A percentile compares a stretch with the other conserved stretches of the same genome.
phyloP scores from a whole-genome alignment of 768 basidiomycete species.

The Kwoniella sp. region DNA sequence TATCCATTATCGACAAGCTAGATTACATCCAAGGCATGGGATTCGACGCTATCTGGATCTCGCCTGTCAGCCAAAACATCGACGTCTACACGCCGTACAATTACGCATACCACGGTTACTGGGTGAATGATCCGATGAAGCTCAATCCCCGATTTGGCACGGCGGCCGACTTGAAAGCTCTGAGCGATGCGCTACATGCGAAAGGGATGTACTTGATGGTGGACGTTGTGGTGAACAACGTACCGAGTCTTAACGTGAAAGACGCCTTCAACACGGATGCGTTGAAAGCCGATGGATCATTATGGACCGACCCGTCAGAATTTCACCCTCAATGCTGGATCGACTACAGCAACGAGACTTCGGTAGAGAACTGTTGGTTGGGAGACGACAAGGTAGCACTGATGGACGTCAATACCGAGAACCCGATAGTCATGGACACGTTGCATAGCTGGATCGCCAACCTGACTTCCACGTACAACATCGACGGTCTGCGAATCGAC shows the following conservation, averaged over 20 bases:
- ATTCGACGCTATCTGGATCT: conserved; percentile 61
- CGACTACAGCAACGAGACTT: conserved; percentile 64
- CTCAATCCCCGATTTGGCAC: conserved; percentile 77
- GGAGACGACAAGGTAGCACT: conserved; percentile 74
- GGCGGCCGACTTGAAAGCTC: conserved; percentile 69
- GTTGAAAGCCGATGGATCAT: conserved; percentile 33
- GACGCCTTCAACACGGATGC: conserved; percentile 40
- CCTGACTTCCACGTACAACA: conserved; percentile 69
- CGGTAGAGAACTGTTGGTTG: conserved; percentile 64
- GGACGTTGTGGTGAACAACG: conserved; percentile 80
- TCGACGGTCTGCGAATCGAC: conserved; percentile 87
- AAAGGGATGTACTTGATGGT: conserved; percentile 84
- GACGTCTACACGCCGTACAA: conserved; percentile 71
- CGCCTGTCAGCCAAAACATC: conserved; percentile 60
- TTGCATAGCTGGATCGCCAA: conserved; percentile 71
- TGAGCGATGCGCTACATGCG: conserved; percentile 70
- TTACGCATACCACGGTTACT: conserved; percentile 74
- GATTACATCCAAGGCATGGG: conserved; percentile 83
- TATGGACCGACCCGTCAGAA: conserved; percentile 57
- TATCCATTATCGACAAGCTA: conserved; percentile 70
- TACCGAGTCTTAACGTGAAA: conserved; percentile 64
- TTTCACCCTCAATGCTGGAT: conserved; percentile 80
- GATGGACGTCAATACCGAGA: conserved; percentile 76
- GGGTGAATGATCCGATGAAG: conserved; percentile 61
- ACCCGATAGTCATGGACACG: conserved; percentile 65